Base-by-base conservation (phyloP, 1,284 basidiomycete genomes). In the Ganoderma lingzhi region DNA sequence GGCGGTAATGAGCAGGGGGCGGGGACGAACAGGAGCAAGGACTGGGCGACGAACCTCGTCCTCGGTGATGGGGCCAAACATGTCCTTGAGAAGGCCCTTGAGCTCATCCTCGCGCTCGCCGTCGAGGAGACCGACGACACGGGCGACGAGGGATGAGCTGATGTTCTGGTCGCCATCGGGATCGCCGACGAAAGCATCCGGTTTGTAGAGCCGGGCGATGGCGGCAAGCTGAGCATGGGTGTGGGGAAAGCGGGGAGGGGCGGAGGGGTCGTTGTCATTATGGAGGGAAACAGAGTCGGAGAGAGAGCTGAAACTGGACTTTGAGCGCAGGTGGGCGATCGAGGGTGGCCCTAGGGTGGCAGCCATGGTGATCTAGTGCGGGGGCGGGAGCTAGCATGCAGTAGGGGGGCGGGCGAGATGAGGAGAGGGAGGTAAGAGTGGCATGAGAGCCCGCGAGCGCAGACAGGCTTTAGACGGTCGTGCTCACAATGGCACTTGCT, bases 51-150 rank as follows among this genome's bases (percentile, higher is more conserved):
- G 77, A 71, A 96, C 95, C 80, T 89, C 89, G 75, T 93, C 92
- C 71, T 93, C 90, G 76, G 94, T 88, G 74, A 94, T 88, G 37
- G 77, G 71, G 76, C 92, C 77, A 64, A 79, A 93, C 51, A 87
- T 88, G 41, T 86, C 85, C 79, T 89, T 93, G 69, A 97, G 85
- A 41, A 95, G 76, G 2, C 80, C 76, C 82, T 96, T 96, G 76
- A 97, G 87, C 66, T 91, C 89, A 70, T 97, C 96, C 80, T 96
- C 95, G 70, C 92, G 89, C 80, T 97, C 96, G 68, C 91, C 88
- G 59, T 88, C 88, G 59, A 97, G 87, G 62, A 95, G 82, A 4
- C 84, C 82, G 37, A 93, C 92, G 15, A 96, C 90, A 75, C 86
- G 86, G 75, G 85, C 87, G 28, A 96, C 87, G 12, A 96, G 81